A percentile compares a stretch with the other conserved stretches of the same genome.
Evolutionary conservation across 2,329 filamentous ascomycete species (phyloP).

Genomic region (Madurella mycetomatis): DNA sequence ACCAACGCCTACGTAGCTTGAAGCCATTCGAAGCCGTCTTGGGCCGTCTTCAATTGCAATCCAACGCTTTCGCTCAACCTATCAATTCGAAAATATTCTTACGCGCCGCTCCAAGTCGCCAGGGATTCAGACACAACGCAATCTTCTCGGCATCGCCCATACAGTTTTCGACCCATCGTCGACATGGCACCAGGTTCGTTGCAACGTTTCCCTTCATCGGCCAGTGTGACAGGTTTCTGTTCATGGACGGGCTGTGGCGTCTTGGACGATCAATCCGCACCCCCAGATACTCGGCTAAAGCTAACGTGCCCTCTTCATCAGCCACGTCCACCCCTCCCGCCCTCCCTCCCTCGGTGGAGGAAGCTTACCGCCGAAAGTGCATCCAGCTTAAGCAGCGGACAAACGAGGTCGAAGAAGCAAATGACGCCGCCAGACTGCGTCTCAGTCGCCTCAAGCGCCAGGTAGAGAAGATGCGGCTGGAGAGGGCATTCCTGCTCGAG

Average conservation of each 20-base stretch:
- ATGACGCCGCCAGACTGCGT: constrained; percentile 75
- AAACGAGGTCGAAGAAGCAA: constrained; percentile 86
- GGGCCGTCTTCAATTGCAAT: background rate
- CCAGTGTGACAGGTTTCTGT: background rate
- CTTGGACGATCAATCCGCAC: background rate
- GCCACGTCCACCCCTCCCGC: constrained; percentile 50
- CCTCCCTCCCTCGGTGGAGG: constrained; percentile 84
- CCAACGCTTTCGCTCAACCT: background rate
- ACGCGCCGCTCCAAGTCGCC: background rate
- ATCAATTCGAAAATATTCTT: background rate
- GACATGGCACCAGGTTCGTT: constrained; percentile 24
- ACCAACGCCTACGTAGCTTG: too few relatives aligned
- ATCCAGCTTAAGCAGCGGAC: constrained; percentile 89
- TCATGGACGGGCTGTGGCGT: background rate
- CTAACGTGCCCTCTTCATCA: constrained; percentile 14
- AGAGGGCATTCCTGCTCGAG: constrained; percentile 71
- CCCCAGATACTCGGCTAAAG: constrained; percentile 14
- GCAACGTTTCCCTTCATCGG: background rate
- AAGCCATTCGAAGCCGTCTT: background rate
- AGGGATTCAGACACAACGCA: background rate
- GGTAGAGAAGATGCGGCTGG: constrained; percentile 86
- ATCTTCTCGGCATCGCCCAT: background rate
- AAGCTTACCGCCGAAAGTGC: constrained; percentile 94
- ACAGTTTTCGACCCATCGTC: background rate
- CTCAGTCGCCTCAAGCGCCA: constrained; percentile 76